Conservation (phyloP, 148 eudicot genomes). For the Arbutus unedo region DNA sequence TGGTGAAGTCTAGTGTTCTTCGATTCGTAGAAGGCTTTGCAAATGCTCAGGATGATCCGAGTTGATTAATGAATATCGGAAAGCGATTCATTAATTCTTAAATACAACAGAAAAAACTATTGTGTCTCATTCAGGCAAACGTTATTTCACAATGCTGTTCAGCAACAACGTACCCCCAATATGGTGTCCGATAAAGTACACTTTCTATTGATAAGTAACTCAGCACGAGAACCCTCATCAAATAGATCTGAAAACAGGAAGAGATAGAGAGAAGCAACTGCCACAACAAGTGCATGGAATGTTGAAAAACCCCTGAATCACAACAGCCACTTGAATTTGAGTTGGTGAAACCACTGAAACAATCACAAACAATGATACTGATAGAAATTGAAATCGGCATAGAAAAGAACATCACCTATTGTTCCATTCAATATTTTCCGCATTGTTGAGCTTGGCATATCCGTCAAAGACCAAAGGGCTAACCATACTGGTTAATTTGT, state of each 20-base stretch:
- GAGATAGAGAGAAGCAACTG: constrained; percentile 46
- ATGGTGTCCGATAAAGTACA: constrained; percentile 41
- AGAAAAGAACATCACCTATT: constrained; percentile 33
- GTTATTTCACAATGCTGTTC: not conserved
- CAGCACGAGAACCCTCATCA: constrained; percentile 21
- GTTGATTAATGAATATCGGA: not conserved
- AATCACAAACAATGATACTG: not conserved
- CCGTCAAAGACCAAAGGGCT: constrained; percentile 36
- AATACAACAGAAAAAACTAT: not conserved
- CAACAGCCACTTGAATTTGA: not conserved
- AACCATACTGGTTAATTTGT: constrained; percentile 38
- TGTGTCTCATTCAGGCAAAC: not conserved
- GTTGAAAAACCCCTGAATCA: constrained; percentile 53
- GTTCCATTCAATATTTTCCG: constrained; percentile 47
- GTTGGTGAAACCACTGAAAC: not conserved
- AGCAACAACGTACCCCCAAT: constrained; percentile 38
- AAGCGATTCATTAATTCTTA: not conserved
- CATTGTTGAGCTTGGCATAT: constrained; percentile 35
- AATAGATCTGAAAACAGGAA: constrained; percentile 40
- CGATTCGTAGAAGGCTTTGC: not conserved
- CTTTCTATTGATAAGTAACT: constrained; percentile 30
- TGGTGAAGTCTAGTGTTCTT: not conserved
- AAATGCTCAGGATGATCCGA: not conserved
- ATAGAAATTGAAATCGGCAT: not conserved
- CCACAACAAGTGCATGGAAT: constrained; percentile 47